These are phyloP conservation scores for Pseudomassariella vexata DNA, from an alignment of 2,329 filamentous ascomycete species.

Conservation along the genomic window DNA sequence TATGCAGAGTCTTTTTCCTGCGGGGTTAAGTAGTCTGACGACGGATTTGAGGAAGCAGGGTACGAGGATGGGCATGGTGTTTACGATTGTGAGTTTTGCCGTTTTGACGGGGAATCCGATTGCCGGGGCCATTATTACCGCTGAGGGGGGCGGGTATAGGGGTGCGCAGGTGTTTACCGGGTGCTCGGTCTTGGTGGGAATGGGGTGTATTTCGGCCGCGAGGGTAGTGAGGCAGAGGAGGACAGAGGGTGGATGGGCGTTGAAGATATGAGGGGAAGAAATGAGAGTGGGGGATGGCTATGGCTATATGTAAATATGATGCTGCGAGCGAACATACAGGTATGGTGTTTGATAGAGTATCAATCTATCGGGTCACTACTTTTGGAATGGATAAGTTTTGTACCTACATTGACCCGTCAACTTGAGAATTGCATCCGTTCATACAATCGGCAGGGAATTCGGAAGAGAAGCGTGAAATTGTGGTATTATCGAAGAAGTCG, in stretches of 20 bases:
- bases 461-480: no score
- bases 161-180: slow-evolving; percentile 47
- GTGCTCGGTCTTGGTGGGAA: slow-evolving; percentile 33
- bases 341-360: no score
- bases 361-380: no score
- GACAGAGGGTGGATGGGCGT: slow-evolving; percentile 29
- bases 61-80: slow-evolving; percentile 51
- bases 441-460: no score
- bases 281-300: no score
- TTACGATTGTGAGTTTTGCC: slow-evolving; percentile 49
- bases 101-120: slow-evolving; percentile 48
- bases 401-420: no score
- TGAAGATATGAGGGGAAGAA: slow-evolving; percentile 27
- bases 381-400: no score
- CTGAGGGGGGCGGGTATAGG: slow-evolving; percentile 32
- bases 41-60: slow-evolving; percentile 45
- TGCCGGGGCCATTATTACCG: slow-evolving; percentile 41
- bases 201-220: slow-evolving; percentile 30
- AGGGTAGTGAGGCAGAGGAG: slow-evolving; percentile 32
- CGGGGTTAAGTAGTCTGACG: slow-evolving; percentile 50
- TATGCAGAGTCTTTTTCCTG: slow-evolving; percentile 62
- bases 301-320: no score
- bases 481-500: no score
- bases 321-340: no score
- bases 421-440: no score